Percentiles rank a stretch among this genome's conserved stretches.
Evolutionary conservation across 306 rosid species (phyloP).

Genomic region (Cucumis melo): DNA sequence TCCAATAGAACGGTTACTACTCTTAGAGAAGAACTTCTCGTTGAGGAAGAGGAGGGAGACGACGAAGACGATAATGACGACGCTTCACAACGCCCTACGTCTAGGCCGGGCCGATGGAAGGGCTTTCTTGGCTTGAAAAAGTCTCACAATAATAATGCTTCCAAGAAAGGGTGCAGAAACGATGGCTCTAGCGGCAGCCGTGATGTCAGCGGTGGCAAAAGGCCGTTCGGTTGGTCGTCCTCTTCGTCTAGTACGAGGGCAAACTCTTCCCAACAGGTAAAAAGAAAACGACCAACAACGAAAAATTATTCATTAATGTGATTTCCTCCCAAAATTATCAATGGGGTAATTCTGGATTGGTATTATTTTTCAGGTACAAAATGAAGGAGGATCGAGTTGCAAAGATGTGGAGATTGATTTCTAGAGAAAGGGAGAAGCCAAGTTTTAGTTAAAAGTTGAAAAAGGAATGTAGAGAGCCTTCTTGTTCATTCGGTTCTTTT

Average conservation of each 20-base stretch:
- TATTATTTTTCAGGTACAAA: neutral
- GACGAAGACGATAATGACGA: neutral
- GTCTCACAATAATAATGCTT: slow-evolving; percentile 27
- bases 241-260: neutral
- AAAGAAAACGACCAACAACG: neutral
- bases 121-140: slow-evolving; percentile 64
- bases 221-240: neutral
- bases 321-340: too few relatives aligned
- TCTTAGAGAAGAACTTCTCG: slow-evolving; percentile 67
- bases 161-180: neutral
- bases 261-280: neutral
- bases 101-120: slow-evolving; percentile 76
- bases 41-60: slow-evolving; percentile 15
- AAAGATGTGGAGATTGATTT: neutral
- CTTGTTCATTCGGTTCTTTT: neutral
- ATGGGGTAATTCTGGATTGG: neutral
- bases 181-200: neutral
- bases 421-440: neutral
- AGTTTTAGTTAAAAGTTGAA: neutral
- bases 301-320: neutral
- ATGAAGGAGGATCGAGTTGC: neutral
- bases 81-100: slow-evolving; percentile 33
- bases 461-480: neutral
- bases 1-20: slow-evolving; percentile 23
- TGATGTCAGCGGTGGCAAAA: neutral